phyloP scores from a whole-genome alignment of 192 early-diverging fungal species.

The Coemansia sp. region DNA sequence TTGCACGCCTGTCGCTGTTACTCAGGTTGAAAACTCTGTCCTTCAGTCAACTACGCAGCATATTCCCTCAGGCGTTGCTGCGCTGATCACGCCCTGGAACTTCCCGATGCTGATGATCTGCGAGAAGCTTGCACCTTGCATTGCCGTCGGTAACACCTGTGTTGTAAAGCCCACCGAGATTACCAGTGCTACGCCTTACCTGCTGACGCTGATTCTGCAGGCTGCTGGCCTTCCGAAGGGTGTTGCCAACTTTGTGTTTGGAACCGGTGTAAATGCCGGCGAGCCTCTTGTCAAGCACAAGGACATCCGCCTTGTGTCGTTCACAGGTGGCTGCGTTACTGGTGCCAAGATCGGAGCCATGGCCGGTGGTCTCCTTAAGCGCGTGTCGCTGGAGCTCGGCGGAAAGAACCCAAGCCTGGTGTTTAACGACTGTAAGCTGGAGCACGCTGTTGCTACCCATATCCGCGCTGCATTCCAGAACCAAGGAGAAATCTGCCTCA shows the following conservation, averaged over 20 bases:
- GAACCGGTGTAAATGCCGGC: constrained; percentile 69
- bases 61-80: constrained; percentile 75
- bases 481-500: constrained; percentile 81
- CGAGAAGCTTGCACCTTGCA: constrained; percentile 80
- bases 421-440: constrained; percentile 75
- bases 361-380: constrained; percentile 71
- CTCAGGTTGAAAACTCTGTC: constrained; percentile 59
- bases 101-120: constrained; percentile 71
- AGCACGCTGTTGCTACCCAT: constrained; percentile 65
- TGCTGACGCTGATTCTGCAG: constrained; percentile 64
- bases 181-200: constrained; percentile 62
- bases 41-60: constrained; percentile 52
- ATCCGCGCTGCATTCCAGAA: constrained; percentile 67
- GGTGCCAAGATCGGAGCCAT: constrained; percentile 64
- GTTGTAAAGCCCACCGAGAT: constrained; percentile 76
- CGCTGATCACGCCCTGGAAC: constrained; percentile 77
- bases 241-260: constrained; percentile 87
- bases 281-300: constrained; percentile 68
- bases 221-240: constrained; percentile 76
- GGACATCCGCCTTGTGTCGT: constrained; percentile 68
- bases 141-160: constrained; percentile 73
- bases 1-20: constrained; percentile 21
- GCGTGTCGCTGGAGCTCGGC: constrained; percentile 78
- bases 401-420: constrained; percentile 83
- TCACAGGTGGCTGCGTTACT: constrained; percentile 74